Evolutionary conservation across 2,329 filamentous ascomycete species (phyloP).

Genomic region (Epichloe gansuensis): DNA sequence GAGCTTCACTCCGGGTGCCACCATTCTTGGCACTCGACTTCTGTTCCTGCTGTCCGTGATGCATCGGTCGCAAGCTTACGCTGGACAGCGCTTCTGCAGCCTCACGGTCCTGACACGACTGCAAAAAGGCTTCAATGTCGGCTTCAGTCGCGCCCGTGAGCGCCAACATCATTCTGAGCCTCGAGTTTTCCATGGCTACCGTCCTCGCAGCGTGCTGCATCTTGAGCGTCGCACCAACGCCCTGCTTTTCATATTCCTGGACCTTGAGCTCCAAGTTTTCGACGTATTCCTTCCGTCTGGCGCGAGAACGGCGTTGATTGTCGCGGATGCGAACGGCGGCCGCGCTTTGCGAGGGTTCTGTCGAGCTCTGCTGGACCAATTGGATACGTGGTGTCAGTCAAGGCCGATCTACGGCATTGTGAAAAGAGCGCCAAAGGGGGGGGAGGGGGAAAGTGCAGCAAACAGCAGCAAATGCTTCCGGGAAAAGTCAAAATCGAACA

Average conservation of each 20-base stretch:
- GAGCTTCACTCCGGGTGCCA: neutral
- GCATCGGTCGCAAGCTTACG: slow-evolving; percentile 6
- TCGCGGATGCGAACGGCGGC: slow-evolving; percentile 31
- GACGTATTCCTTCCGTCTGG: slow-evolving; percentile 36
- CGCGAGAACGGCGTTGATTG: slow-evolving; percentile 41
- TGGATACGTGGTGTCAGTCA: neutral
- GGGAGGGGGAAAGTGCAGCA: no score
- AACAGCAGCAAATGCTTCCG: neutral
- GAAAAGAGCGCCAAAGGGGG: neutral
- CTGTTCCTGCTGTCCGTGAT: slow-evolving; percentile 1
- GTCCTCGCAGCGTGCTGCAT: slow-evolving; percentile 40
- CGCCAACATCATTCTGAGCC: slow-evolving; percentile 29
- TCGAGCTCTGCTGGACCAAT: slow-evolving; percentile 5
- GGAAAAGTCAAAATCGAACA: neutral
- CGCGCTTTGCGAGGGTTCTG: slow-evolving; percentile 15
- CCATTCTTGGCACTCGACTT: neutral
- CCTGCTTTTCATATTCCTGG: slow-evolving; percentile 33
- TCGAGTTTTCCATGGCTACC: slow-evolving; percentile 35
- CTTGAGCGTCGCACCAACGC: slow-evolving; percentile 35
- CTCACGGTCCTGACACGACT: slow-evolving; percentile 21
- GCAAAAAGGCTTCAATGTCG: slow-evolving; percentile 28
- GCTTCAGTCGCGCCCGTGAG: slow-evolving; percentile 24
- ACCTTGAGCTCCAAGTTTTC: slow-evolving; percentile 33
- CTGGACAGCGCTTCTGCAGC: slow-evolving; percentile 14
- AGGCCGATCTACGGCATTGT: neutral